Percentiles rank a stretch among this genome's conserved stretches.
phyloP scores from a whole-genome alignment of 345 rosid genomes.

The Lepidium sativum region DNA sequence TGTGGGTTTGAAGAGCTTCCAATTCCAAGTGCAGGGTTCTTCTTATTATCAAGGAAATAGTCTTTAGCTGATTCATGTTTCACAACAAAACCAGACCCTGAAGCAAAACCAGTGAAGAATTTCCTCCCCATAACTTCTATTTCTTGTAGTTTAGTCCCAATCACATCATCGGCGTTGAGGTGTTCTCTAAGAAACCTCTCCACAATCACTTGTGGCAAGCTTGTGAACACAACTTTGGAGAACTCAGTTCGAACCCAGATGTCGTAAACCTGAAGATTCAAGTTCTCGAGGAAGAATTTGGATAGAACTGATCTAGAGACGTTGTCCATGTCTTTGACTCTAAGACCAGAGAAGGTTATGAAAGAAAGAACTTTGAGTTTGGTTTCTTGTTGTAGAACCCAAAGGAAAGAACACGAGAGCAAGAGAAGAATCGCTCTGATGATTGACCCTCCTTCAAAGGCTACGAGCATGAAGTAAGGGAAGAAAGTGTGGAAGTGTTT shows the following conservation, averaged over 20 bases:
- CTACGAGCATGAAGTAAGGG: constrained; percentile 93
- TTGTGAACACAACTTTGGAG: constrained; percentile 50
- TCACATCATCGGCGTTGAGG: constrained; percentile 47
- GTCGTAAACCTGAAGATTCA: constrained; percentile 49
- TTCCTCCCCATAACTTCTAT: constrained; percentile 23
- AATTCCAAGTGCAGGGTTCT: constrained; percentile 60
- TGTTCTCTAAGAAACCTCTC: constrained; percentile 66
- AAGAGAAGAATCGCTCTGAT: constrained; percentile 56
- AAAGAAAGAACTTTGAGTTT: constrained; percentile 54
- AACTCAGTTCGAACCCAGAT: constrained; percentile 32
- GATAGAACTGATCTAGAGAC: constrained; percentile 81
- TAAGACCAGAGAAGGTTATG: constrained; percentile 72
- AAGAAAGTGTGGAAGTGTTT: constrained; percentile 45
- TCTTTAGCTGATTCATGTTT: constrained; percentile 60
- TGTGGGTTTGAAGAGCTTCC: constrained; percentile 38
- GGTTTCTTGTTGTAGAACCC: constrained; percentile 44
- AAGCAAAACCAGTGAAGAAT: constrained; percentile 61
- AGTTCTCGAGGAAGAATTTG: constrained; percentile 82
- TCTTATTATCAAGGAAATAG: constrained; percentile 42
- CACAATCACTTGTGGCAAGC: constrained; percentile 77
- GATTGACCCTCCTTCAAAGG: constrained; percentile 85
- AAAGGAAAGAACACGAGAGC: constrained; percentile 47
- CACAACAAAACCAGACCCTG: constrained; percentile 46
- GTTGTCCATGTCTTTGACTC: constrained; percentile 39
- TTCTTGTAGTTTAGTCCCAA: constrained; percentile 64